Percentiles rank a stretch among this genome's conserved stretches.
Evolutionary conservation across 805 yeast species (phyloP).

Genomic region (Suhomyces kilbournensis): DNA sequence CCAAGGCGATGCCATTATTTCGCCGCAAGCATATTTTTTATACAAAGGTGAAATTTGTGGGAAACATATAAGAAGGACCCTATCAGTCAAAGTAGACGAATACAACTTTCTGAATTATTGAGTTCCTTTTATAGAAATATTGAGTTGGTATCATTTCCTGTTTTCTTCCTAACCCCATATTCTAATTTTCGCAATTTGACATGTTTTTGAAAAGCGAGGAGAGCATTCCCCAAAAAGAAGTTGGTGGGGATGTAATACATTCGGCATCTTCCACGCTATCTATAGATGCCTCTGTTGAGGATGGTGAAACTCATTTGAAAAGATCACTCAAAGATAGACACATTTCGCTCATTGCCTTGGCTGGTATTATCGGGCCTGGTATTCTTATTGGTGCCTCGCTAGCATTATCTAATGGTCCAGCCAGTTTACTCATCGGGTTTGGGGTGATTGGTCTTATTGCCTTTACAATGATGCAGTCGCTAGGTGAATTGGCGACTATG

Average conservation of each 20-base stretch:
- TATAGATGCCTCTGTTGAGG: conserved; percentile 6
- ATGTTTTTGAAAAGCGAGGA: not conserved
- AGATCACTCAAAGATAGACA: conserved; percentile 44
- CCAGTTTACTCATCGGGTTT: conserved; percentile 50
- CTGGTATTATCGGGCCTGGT: conserved; percentile 64
- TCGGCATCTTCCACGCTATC: not conserved
- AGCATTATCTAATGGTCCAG: conserved; percentile 52
- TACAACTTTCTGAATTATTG: not conserved
- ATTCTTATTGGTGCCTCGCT: conserved; percentile 51
- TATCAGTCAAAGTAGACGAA: not conserved
- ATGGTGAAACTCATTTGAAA: conserved; percentile 10
- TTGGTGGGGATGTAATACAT: not conserved
- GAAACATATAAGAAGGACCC: not conserved
- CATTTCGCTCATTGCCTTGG: conserved; percentile 49
- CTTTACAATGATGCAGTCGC: conserved; percentile 50
- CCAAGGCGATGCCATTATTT: not conserved
- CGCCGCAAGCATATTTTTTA: not conserved
- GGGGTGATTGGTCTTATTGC: conserved; percentile 52
- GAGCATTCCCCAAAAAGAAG: not conserved
- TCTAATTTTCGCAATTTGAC: not conserved
- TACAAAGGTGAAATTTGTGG: not conserved
- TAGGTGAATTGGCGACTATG: conserved; percentile 55
- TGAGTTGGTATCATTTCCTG: not conserved
- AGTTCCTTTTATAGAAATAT: not conserved
- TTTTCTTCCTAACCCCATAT: not conserved